Evolutionary conservation across 176 grass and related monocot genomes (phyloP).

Genomic region (Pontederia crassipes): DNA sequence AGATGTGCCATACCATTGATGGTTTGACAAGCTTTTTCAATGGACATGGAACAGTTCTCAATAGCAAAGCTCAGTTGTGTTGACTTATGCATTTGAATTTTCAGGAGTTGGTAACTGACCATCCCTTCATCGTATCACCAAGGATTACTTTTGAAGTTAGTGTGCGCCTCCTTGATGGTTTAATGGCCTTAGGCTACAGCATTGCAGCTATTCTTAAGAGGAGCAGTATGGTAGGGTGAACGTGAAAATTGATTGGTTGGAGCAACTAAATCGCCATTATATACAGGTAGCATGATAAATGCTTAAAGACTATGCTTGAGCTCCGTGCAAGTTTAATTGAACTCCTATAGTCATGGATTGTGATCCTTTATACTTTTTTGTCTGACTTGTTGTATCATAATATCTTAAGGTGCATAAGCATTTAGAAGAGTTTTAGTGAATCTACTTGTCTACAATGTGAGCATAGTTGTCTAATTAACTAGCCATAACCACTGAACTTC

Average conservation of each 20-base stretch:
- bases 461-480: too few species aligned
- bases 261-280: constrained; percentile 70
- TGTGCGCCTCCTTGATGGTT: constrained; percentile 93
- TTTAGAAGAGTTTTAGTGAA: too few species aligned
- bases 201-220: constrained; percentile 97
- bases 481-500: too few species aligned
- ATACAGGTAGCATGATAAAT: constrained; percentile 59
- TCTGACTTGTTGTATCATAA: too few species aligned
- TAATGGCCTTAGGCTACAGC: constrained; percentile 93
- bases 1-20: too few species aligned
- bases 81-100: constrained; percentile 3
- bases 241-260: constrained; percentile 96
- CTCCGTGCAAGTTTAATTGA: constrained; percentile 3
- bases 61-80: not conserved
- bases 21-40: too few species aligned
- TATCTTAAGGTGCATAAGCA: too few species aligned
- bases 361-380: too few species aligned
- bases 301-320: not conserved
- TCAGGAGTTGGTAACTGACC: constrained; percentile 90
- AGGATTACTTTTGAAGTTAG: constrained; percentile 99
- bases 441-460: too few species aligned
- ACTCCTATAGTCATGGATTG: not conserved
- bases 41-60: too few species aligned
- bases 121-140: constrained; percentile 94
- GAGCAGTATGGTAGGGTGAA: constrained; percentile 70